Conservation (phyloP, 768 basidiomycete genomes). For the Mycena rosella region DNA sequence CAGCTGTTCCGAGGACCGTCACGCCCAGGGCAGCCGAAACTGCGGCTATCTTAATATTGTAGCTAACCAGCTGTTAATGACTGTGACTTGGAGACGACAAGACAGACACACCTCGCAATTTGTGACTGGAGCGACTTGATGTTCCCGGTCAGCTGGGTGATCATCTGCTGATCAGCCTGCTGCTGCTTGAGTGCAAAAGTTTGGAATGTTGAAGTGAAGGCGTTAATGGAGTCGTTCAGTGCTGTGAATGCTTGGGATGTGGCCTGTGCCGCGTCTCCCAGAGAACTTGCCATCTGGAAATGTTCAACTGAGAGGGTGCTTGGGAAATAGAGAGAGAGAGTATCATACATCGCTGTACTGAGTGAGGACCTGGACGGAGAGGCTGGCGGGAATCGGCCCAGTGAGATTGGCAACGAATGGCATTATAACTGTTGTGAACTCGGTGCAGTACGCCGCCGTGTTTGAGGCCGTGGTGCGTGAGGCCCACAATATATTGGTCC, state of each 20-base stretch:
- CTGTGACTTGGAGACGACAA: neutral
- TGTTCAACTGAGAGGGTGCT: neutral
- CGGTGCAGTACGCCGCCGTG: conserved; percentile 11
- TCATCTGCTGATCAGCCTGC: conserved; percentile 1
- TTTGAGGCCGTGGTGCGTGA: conserved; percentile 8
- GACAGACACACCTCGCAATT: neutral
- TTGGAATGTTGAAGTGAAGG: neutral
- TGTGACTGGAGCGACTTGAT: neutral
- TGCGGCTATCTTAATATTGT: neutral
- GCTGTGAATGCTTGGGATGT: conserved; percentile 2
- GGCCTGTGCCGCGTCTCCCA: neutral
- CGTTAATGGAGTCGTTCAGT: conserved; percentile 11
- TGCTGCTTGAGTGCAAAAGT: neutral
- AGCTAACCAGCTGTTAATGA: neutral
- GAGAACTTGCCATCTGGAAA: conserved; percentile 2
- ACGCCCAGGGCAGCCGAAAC: neutral
- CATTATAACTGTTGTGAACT: conserved; percentile 11
- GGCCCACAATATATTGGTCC: conserved; percentile 5
- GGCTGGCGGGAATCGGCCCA: conserved; percentile 1
- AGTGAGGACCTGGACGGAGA: conserved; percentile 4
- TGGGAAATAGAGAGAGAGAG: neutral
- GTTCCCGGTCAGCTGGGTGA: neutral
- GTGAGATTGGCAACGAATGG: conserved; percentile 6
- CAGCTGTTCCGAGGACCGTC: neutral
- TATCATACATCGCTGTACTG: conserved; percentile 9